These are phyloP conservation scores for Mycena maculata DNA, from an alignment of 768 basidiomycete species.

Conservation along the genomic window DNA sequence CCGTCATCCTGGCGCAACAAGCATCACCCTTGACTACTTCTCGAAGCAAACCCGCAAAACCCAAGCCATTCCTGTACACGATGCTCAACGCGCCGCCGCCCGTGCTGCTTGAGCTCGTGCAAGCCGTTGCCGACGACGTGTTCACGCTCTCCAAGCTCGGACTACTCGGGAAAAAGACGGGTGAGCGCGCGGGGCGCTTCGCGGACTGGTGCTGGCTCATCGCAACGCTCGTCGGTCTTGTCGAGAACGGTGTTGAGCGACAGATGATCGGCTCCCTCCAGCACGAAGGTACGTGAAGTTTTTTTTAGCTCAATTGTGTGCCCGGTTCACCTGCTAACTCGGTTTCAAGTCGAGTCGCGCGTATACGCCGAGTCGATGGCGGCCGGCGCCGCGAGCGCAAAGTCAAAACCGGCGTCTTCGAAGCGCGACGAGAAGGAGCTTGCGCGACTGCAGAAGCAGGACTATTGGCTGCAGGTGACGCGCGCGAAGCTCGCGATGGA, in stretches of 20 bases:
- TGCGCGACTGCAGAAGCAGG: conserved; percentile 71
- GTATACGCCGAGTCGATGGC: conserved; percentile 80
- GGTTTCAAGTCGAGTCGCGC: conserved; percentile 71
- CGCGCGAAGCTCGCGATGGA: conserved; percentile 84
- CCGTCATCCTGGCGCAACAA: conserved; percentile 77
- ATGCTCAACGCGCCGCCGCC: conserved; percentile 86
- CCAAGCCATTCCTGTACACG: conserved; percentile 77
- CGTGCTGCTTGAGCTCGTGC: conserved; percentile 80
- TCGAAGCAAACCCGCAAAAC: conserved; percentile 48
- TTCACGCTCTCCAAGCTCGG: conserved; percentile 80
- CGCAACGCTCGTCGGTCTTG: conserved; percentile 80
- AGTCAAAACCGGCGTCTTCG: conserved; percentile 68
- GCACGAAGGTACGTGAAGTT: conserved; percentile 71
- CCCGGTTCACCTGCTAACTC: conserved; percentile 19
- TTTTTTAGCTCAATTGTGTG: no score
- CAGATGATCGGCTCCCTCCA: conserved; percentile 73
- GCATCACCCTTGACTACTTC: conserved; percentile 67
- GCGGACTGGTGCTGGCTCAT: conserved; percentile 92
- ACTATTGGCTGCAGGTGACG: conserved; percentile 80
- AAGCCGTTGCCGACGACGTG: conserved; percentile 82
- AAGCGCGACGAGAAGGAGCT: conserved; percentile 81
- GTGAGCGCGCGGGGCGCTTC: conserved; percentile 77
- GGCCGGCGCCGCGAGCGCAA: conserved; percentile 74
- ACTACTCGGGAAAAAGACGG: conserved; percentile 70
- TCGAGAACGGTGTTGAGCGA: conserved; percentile 86